Base-by-base conservation (phyloP, 1,139 yeast species). In the Yamadazyma membranifaciens region DNA sequence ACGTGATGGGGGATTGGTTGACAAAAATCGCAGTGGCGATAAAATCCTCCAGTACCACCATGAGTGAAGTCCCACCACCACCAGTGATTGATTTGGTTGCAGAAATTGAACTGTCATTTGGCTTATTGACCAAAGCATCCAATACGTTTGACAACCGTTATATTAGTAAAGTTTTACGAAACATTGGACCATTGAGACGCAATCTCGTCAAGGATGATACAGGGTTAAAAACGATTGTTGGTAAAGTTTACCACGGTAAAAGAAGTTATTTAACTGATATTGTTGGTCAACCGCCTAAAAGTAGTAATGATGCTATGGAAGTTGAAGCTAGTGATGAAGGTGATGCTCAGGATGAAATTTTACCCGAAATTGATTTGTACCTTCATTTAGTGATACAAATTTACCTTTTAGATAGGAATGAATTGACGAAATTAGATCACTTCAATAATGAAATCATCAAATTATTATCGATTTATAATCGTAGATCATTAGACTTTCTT, bases 91-190 rank as follows among this genome's bases (percentile, higher is more conserved):
- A 24, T 10, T 20, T 24, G 29, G 37, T 27, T 14, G 27, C 15
- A n/a, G 25, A 27, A 50, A 72, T 80, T 52, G 78, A 75, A 47
- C 75, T 65, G 49, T 69, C 77, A 37, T 78, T 81, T 51, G 68
- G 67, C 24, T 72, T 81, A 45, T 71, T 86, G 48, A 75, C 75
- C 45, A 84, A 84, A 60, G 88, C 96, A 1, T 87, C 88, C 5
- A 63, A 80, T 39, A 80, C 81, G 44, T 81, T 82, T 56, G 98
- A 92, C 63, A 87, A 95, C 50, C 80, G 97, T 50, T 87, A 84
- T 63, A 80, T 92, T 38, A 77, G 94, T 62, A 86, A 86, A 57
- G 92, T 88, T 13, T 75, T 92, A 50, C 82, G 96, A 51, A 95
- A 88, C 45, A 71, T 91, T 51, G 87, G 94, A 6, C 71, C 81